phyloP scores from a whole-genome alignment of 2,329 filamentous ascomycete species.

The Fusarium albidum region DNA sequence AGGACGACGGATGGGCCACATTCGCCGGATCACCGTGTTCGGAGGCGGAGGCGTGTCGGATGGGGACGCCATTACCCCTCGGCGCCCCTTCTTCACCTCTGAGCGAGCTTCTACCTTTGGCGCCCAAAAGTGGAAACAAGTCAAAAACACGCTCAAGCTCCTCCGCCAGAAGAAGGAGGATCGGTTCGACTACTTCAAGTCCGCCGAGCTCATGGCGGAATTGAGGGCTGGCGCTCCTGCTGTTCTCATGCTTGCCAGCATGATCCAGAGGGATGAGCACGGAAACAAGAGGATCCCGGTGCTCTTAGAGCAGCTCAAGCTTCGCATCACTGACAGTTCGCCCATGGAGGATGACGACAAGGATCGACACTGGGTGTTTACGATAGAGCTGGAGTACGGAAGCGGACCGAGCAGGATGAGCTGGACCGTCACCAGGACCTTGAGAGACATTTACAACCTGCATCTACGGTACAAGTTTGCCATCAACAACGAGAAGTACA shows the following conservation, averaged over 20 bases:
- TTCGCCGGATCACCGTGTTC: constrained; percentile 72
- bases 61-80: constrained; percentile 65
- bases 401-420: constrained; percentile 96
- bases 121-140: constrained; percentile 88
- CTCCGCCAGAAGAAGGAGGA: constrained; percentile 86
- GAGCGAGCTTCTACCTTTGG: constrained; percentile 77
- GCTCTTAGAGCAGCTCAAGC: constrained; percentile 91
- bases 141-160: constrained; percentile 87
- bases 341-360: constrained; percentile 70
- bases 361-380: constrained; percentile 83
- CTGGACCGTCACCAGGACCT: constrained; percentile 88
- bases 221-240: constrained; percentile 91
- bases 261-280: constrained; percentile 97
- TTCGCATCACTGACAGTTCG: constrained; percentile 82
- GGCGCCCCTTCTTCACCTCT: constrained; percentile 65
- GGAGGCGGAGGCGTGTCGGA: constrained; percentile 72
- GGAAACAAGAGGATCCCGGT: constrained; percentile 95
- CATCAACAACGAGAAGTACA: constrained; percentile 82
- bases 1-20: constrained; percentile 66
- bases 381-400: constrained; percentile 94
- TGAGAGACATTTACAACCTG: constrained; percentile 90
- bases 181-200: constrained; percentile 92
- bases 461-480: constrained; percentile 94
- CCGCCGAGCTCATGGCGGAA: constrained; percentile 95
- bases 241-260: constrained; percentile 92